Percentiles rank a stretch among this genome's conserved stretches.
These are phyloP conservation scores for Phytophthora vignae DNA, from an alignment of 352 stramenopile genomes.

Conservation along the genomic window DNA sequence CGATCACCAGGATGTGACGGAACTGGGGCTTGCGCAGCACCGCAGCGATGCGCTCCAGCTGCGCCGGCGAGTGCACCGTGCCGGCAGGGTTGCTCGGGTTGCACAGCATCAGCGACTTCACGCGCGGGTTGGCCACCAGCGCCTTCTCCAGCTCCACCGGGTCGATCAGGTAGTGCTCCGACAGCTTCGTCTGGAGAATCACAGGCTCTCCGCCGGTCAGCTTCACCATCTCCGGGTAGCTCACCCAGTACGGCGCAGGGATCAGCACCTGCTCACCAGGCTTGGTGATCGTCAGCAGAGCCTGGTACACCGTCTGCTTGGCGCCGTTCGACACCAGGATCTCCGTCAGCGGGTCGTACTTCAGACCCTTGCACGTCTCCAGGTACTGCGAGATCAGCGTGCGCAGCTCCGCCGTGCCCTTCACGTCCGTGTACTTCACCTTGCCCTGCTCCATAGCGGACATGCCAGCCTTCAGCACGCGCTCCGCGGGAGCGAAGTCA, in stretches of 20 bases:
- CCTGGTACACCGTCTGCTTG: slow-evolving; percentile 96
- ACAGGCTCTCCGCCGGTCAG: slow-evolving; percentile 91
- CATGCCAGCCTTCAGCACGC: slow-evolving; percentile 92
- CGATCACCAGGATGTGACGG: slow-evolving; percentile 87
- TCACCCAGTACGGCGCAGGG: slow-evolving; percentile 97
- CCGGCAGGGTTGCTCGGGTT: slow-evolving; percentile 97
- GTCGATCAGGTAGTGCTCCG: slow-evolving; percentile 93
- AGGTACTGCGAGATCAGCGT: slow-evolving; percentile 93
- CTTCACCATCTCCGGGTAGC: slow-evolving; percentile 97
- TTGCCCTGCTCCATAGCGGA: slow-evolving; percentile 74
- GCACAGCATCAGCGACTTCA: slow-evolving; percentile 95
- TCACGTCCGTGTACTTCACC: slow-evolving; percentile 96
- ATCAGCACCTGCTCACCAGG: slow-evolving; percentile 96
- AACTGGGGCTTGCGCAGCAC: slow-evolving; percentile 69
- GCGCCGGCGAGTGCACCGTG: slow-evolving; percentile 71
- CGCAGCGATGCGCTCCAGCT: slow-evolving; percentile 61
- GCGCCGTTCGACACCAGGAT: slow-evolving; percentile 97
- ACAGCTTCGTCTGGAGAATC: slow-evolving; percentile 91
- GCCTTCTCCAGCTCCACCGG: slow-evolving; percentile 76
- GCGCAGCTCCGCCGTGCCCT: slow-evolving; percentile 90
- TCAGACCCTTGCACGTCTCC: slow-evolving; percentile 88
- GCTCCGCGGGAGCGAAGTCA: slow-evolving; percentile 92
- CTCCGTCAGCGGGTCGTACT: slow-evolving; percentile 91
- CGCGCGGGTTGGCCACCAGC: slow-evolving; percentile 72
- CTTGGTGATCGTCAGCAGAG: slow-evolving; percentile 91